A percentile compares a stretch with the other conserved stretches of the same genome.
Evolutionary conservation across 441 rosid genomes (phyloP).

Genomic region (Capsella rubella): DNA sequence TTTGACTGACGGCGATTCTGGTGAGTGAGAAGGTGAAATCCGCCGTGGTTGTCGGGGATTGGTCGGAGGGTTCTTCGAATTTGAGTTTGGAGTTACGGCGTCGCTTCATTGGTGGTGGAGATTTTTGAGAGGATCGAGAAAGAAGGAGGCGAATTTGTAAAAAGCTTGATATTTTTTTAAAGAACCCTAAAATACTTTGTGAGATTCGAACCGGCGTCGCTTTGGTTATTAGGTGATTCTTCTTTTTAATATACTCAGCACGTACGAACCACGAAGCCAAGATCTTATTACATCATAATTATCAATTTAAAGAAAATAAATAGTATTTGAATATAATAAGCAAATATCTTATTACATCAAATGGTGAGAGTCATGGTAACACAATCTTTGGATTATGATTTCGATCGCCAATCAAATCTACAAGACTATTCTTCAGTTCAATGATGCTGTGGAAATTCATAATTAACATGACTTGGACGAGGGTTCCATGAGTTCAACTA

Average conservation of each 20-base stretch:
- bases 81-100: conserved; percentile 14
- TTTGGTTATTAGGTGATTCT: background rate
- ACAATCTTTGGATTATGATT: too few relatives aligned
- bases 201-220: conserved; percentile 25
- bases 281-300: background rate
- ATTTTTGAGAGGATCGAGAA: conserved; percentile 23
- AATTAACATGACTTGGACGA: too few relatives aligned
- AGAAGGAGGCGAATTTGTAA: conserved; percentile 30
- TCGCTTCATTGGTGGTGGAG: conserved; percentile 39
- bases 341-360: too few relatives aligned
- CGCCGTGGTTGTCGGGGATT: conserved; percentile 21
- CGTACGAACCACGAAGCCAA: conserved; percentile 30
- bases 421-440: too few relatives aligned
- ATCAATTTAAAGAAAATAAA: background rate
- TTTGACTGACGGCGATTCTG: conserved; percentile 62
- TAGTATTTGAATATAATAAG: too few relatives aligned
- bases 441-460: too few relatives aligned
- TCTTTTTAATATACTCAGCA: background rate
- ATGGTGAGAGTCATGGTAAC: too few relatives aligned
- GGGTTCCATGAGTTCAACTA: too few relatives aligned
- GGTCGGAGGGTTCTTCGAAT: conserved; percentile 15
- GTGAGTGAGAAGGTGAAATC: conserved; percentile 51
- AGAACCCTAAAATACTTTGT: conserved; percentile 21
- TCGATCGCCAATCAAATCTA: too few relatives aligned
- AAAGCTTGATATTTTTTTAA: background rate